These are phyloP conservation scores for Leersia perrieri DNA, from an alignment of 176 grass and related monocot species.

Conservation along the genomic window DNA sequence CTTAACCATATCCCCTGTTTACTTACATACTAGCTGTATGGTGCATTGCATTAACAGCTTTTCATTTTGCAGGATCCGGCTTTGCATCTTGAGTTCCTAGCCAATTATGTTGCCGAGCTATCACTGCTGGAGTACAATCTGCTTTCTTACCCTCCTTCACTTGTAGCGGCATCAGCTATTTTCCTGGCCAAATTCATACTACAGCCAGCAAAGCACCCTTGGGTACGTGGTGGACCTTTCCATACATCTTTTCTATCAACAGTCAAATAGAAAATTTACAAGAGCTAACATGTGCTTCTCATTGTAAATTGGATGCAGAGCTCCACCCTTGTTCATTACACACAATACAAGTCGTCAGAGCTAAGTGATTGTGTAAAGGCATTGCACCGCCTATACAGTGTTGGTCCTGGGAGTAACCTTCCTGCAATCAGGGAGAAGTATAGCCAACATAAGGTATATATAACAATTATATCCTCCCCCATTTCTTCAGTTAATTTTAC, in stretches of 20 bases:
- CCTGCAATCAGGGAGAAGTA: constrained; percentile 98
- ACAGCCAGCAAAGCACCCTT: constrained; percentile 76
- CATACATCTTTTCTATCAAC: neutral
- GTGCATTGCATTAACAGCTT: constrained; percentile 17
- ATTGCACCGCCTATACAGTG: constrained; percentile 60
- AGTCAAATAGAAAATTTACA: neutral
- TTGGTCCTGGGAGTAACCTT: constrained; percentile 76
- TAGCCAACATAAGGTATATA: constrained; percentile 96
- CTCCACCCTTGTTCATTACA: constrained; percentile 80
- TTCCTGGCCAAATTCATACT: constrained; percentile 94
- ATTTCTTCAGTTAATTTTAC: constrained; percentile 12
- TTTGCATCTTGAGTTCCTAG: constrained; percentile 89
- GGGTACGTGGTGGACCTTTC: constrained; percentile 41
- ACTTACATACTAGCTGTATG: neutral
- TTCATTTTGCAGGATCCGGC: constrained; percentile 52
- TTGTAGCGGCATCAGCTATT: constrained; percentile 75
- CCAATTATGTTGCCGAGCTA: constrained; percentile 80
- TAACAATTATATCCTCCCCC: neutral
- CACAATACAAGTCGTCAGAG: constrained; percentile 74
- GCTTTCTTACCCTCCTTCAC: constrained; percentile 73
- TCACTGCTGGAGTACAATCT: constrained; percentile 91
- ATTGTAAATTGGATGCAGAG: constrained; percentile 53
- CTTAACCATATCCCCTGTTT: constrained; percentile 1
- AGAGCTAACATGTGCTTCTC: constrained; percentile 23
- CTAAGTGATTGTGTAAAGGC: constrained; percentile 61